These are phyloP conservation scores for Dactylellina parvicollis DNA, from an alignment of 2,329 filamentous ascomycete species.

Conservation along the genomic window DNA sequence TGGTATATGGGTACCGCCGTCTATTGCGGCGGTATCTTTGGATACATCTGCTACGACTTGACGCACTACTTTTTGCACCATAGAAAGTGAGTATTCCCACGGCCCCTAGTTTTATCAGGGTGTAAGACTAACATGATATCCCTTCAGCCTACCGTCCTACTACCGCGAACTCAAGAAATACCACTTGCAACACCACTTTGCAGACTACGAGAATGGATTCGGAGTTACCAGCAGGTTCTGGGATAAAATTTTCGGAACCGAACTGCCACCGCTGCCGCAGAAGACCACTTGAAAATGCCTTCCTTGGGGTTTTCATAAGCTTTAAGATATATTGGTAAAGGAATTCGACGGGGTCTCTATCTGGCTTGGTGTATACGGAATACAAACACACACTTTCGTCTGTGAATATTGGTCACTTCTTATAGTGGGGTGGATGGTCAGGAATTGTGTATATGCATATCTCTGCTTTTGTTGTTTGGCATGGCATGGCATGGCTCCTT, in stretches of 20 bases:
- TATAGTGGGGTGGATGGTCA: not conserved
- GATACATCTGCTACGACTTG: slow-evolving; percentile 94
- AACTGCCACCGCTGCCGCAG: slow-evolving; percentile 66
- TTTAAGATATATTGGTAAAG: not conserved
- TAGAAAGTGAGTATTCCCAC: slow-evolving; percentile 71
- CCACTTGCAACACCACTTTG: slow-evolving; percentile 95
- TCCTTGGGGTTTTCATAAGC: no score
- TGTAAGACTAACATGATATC: not conserved
- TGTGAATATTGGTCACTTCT: slow-evolving; percentile 41
- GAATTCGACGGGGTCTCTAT: not conserved
- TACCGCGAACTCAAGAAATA: slow-evolving; percentile 96
- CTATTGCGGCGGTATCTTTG: slow-evolving; percentile 90
- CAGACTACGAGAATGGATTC: slow-evolving; percentile 97
- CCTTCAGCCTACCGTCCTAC: slow-evolving; percentile 78
- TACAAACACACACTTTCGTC: slow-evolving; percentile 14
- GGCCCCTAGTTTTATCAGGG: not conserved
- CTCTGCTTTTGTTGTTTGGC: slow-evolving; percentile 14
- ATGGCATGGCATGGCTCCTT: not conserved
- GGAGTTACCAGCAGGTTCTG: slow-evolving; percentile 97
- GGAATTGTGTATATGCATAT: slow-evolving; percentile 29
- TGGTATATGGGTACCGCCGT: slow-evolving; percentile 83
- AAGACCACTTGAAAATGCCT: slow-evolving; percentile 50
- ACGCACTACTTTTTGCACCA: slow-evolving; percentile 99
- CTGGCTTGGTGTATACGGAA: not conserved
- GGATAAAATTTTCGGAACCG: slow-evolving; percentile 91